Evolutionary conservation across 2,329 filamentous ascomycete genomes (phyloP).

Genomic region (Furcasterigmium furcatum): DNA sequence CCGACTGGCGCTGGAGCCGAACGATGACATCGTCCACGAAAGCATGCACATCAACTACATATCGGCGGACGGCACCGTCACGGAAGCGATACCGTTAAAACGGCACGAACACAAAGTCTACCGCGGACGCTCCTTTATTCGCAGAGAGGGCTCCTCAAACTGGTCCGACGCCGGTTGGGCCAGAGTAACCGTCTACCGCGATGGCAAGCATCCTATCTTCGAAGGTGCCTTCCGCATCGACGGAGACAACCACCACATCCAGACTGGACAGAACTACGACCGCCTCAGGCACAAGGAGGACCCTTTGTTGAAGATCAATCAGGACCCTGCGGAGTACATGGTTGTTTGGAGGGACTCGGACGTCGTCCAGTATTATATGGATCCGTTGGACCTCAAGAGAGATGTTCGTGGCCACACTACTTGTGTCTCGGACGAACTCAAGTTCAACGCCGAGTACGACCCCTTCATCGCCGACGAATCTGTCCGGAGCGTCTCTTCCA

Average conservation of each 20-base stretch:
- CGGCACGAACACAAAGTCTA: slow-evolving; percentile 77
- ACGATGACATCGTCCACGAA: slow-evolving; percentile 81
- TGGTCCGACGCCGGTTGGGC: slow-evolving; percentile 89
- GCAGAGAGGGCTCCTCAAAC: slow-evolving; percentile 52
- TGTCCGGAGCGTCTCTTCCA: slow-evolving; percentile 59
- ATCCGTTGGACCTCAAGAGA: slow-evolving; percentile 64
- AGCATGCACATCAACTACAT: slow-evolving; percentile 73
- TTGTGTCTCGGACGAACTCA: slow-evolving; percentile 73
- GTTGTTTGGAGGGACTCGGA: slow-evolving; percentile 91
- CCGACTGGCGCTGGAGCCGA: slow-evolving; percentile 80
- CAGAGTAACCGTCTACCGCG: slow-evolving; percentile 70
- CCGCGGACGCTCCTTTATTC: slow-evolving; percentile 74
- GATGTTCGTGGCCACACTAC: slow-evolving; percentile 38
- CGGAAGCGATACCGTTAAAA: slow-evolving; percentile 64
- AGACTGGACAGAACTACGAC: slow-evolving; percentile 71
- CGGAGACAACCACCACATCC: slow-evolving; percentile 83
- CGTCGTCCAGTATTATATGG: slow-evolving; percentile 45
- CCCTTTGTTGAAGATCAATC: slow-evolving; percentile 53
- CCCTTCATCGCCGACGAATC: slow-evolving; percentile 59
- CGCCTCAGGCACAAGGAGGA: slow-evolving; percentile 70
- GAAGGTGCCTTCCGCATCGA: slow-evolving; percentile 84
- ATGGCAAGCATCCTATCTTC: slow-evolving; percentile 78
- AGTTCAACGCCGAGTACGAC: slow-evolving; percentile 76
- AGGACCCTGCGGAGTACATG: slow-evolving; percentile 69
- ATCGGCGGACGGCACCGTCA: slow-evolving; percentile 66